Evolutionary conservation across 2,329 filamentous ascomycete genomes (phyloP), one percentile per base, ranked within the genome.

Genomic region (Scorias spongiosa): DNA sequence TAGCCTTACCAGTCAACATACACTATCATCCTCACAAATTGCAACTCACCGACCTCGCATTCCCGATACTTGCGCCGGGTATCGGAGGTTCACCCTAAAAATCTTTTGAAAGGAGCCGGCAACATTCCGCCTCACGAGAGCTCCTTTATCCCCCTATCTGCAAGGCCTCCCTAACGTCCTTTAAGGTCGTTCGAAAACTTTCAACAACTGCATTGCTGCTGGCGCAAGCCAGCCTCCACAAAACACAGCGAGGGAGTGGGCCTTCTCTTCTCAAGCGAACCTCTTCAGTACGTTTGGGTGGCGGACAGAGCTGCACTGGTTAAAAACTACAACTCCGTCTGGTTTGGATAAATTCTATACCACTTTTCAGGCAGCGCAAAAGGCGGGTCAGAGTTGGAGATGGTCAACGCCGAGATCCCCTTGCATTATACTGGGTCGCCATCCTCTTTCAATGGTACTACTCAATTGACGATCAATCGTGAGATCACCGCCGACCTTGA

Each of bases 241-340:
- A 26, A 58, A 66, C 56, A 65, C 29, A 49, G 65, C 67, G 72
- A 74, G 71, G 66, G 53, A 48, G 82, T 91, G 86, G 85, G 86
- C 84, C 86, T 91, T 87, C 85, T 91, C 83, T 88, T 72, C 84
- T 88, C 84, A 84, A 79, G 76, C 86, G 84, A 74, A 84, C 45
- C 39, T 15, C 83, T 74, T 81, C 78, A 78, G 82, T 88, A 88
- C 85, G 84, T 89, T 86, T 93, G 85, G 78, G 85, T 75, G 79
- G 84, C 80, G 93, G 87, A 86, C 83, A 87, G 86, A 84, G 87
- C 86, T 91, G 83, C 83, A 82, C 80, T 50, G 49, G 54, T 32
- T 52, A 32, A 41, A 17, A 30, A 36, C 18, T 7, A 26, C 3
- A 26, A 26, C 3, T 26, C 20, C 4, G 32, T 15, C 32, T 12